Base-by-base conservation (phyloP, 148 eudicot genomes). In the Vaccinium macrocarpon region DNA sequence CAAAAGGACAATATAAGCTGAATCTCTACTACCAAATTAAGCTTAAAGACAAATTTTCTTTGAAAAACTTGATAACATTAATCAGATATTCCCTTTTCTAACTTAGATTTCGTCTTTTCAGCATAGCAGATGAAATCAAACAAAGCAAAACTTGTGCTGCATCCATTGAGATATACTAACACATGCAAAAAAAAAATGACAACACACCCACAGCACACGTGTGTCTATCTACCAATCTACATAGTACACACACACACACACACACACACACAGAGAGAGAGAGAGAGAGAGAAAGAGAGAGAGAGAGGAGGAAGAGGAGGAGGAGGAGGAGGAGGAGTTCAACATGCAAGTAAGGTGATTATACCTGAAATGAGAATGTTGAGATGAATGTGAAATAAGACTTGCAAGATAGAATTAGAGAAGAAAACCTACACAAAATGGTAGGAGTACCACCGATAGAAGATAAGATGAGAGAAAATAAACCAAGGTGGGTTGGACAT, bases 41-140 rank as follows among this genome's bases (percentile, higher is more conserved):
- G 59, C 49, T 52, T 15, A n/a, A 78, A 35, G 72, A 18, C 21
- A 71, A 21, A 4, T 50, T 81, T 80, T 64, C 57, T 62, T 14
- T 23, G 42, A 29, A 42, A 81, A 81, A 64, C 49, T 64, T 64
- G 55, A 81, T 23, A 48, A 48, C 42, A 66, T 81, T 27, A 66
- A 80, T 35, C 23, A n/a, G 55, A 80, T 80, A 51, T 23, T 6
- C 11, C 18, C 71, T 62, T 68, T 38, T 80, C 73, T 61, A 64
- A 80, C 8, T 55, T 59, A 64, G 15, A 12, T 80, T 46, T 64
- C 16, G 7, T 77, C 55, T 6, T 80, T n/a, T 46, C 73, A 80
- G 21, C 29, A 21, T n/a, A 10, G 72, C 55, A 80, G 53, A 38
- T 9, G 73, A 80, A 80, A 80, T 2, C 71, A 61, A 21, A 64